phyloP scores from a whole-genome alignment of 129 eudicot genomes.

The Saposhnikovia divaricata region DNA sequence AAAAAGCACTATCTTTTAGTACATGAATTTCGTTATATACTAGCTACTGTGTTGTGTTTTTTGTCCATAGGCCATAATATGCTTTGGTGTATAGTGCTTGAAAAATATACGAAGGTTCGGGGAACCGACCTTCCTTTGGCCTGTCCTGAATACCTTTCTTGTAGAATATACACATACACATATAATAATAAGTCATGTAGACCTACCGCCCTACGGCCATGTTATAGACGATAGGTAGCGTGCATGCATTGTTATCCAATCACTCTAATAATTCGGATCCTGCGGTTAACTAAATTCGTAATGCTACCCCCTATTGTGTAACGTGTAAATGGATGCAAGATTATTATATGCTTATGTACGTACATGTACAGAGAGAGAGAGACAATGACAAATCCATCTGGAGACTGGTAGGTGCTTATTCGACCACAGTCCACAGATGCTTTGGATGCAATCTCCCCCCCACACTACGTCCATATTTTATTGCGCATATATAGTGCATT shows the following conservation, averaged over 20 bases:
- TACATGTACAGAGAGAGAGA: neutral
- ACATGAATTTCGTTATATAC: neutral
- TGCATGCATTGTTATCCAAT: neutral
- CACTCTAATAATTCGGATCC: neutral
- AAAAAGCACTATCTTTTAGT: neutral
- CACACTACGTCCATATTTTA: neutral
- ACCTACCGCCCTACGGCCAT: no score
- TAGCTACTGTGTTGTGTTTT: no score
- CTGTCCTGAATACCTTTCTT: no score
- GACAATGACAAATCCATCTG: neutral
- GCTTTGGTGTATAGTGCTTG: neutral
- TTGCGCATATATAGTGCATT: neutral
- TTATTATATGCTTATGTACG: neutral
- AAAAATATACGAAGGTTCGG: neutral
- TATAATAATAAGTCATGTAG: no score
- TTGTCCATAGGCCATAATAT: neutral
- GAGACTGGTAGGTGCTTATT: neutral
- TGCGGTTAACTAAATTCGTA: neutral
- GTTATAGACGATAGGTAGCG: no score
- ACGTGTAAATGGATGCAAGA: no score
- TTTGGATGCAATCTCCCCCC: neutral
- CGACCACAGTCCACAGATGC: neutral
- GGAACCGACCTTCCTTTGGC: constrained; percentile 1
- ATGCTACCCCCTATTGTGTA: no score
- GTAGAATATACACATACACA: no score